These are phyloP conservation scores for Fagus sylvatica DNA, from an alignment of 306 rosid genomes.

Conservation along the genomic window DNA sequence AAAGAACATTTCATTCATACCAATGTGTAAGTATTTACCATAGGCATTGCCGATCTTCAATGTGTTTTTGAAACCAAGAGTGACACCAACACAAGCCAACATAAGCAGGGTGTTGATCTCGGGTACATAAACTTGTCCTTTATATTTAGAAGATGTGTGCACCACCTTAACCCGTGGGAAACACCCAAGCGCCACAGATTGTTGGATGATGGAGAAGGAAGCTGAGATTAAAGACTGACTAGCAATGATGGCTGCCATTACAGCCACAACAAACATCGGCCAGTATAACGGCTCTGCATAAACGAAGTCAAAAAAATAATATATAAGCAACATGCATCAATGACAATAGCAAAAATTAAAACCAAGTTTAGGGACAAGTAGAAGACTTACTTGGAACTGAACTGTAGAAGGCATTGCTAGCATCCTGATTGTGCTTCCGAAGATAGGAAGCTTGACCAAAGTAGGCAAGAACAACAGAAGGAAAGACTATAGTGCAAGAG, in stretches of 20 bases:
- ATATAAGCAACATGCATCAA: too few relatives aligned
- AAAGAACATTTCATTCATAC: too few relatives aligned
- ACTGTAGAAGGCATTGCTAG: conserved; percentile 8
- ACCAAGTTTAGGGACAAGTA: too few relatives aligned
- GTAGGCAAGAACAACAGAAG: conserved; percentile 19
- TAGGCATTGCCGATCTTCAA: conserved; percentile 68
- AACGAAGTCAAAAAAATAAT: too few relatives aligned
- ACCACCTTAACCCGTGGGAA: conserved; percentile 75
- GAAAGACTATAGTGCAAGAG: conserved; percentile 15
- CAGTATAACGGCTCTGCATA: conserved; percentile 55
- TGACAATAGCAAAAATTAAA: background rate
- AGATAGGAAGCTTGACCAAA: conserved; percentile 31
- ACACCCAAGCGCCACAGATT: conserved; percentile 73
- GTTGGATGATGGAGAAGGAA: conserved; percentile 75
- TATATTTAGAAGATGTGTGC: conserved; percentile 64
- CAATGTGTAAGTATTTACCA: too few relatives aligned
- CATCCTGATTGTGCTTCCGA: background rate
- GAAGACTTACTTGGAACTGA: conserved; percentile 14
- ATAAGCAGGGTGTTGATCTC: conserved; percentile 66
- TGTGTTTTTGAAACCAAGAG: conserved; percentile 54
- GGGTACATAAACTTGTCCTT: conserved; percentile 82
- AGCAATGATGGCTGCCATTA: conserved; percentile 68
- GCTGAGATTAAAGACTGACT: conserved; percentile 87
- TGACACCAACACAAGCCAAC: conserved; percentile 73
- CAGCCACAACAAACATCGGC: conserved; percentile 69